These are phyloP conservation scores for Ogataea methylovora DNA, from an alignment of 805 yeast species.

Conservation along the genomic window DNA sequence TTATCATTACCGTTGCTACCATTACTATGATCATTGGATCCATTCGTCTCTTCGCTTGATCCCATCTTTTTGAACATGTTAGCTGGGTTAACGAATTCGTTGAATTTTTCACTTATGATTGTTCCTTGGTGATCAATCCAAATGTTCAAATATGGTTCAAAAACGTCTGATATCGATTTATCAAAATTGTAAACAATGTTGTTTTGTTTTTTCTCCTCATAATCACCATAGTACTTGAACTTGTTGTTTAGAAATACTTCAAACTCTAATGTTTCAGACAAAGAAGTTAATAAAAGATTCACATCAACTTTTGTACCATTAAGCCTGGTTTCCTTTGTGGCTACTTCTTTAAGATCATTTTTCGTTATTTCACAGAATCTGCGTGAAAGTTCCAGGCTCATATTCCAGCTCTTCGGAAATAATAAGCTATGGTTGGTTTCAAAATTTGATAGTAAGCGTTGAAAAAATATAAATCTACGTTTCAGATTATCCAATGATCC, in stretches of 20 bases:
- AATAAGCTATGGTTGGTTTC: conserved; percentile 41
- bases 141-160: conserved; percentile 76
- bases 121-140: conserved; percentile 87
- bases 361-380: conserved; percentile 64
- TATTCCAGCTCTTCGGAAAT: conserved; percentile 71
- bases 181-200: conserved; percentile 24
- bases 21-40: conserved; percentile 5
- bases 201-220: conserved; percentile 19
- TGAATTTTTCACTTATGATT: conserved; percentile 49
- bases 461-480: conserved; percentile 76
- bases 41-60: conserved; percentile 14
- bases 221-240: conserved; percentile 40
- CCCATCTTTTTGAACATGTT: conserved; percentile 38
- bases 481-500: conserved; percentile 85
- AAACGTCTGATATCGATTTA: conserved; percentile 50
- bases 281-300: conserved; percentile 55
- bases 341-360: conserved; percentile 52
- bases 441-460: conserved; percentile 53
- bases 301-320: conserved; percentile 38
- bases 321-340: conserved; percentile 32
- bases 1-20: conserved; percentile 13
- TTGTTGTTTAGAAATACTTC: conserved; percentile 65
- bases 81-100: conserved; percentile 54
- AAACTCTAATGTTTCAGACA: conserved; percentile 77
- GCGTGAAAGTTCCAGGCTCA: conserved; percentile 51